Conservation (phyloP, 441 rosid genomes). For the Erysimum cheiri region DNA sequence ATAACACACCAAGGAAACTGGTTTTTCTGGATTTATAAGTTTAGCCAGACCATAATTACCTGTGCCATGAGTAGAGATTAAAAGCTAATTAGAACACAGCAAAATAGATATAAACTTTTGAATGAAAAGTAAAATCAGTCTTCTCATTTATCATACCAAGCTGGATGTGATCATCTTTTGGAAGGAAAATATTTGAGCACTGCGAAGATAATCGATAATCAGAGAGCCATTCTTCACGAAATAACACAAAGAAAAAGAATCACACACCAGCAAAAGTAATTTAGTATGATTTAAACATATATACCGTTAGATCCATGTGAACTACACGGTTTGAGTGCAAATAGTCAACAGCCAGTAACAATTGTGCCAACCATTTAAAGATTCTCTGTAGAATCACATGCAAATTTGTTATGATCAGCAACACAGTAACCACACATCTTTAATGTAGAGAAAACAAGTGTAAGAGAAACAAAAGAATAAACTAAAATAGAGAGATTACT, state of each 20-base stretch:
- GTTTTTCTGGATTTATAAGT: slow-evolving; percentile 81
- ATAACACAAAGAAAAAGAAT: background rate
- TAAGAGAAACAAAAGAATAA: slow-evolving; percentile 19
- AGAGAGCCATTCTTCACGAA: slow-evolving; percentile 23
- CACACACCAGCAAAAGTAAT: slow-evolving; percentile 4
- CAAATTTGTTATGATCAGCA: slow-evolving; percentile 10
- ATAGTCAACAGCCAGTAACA: slow-evolving; percentile 92
- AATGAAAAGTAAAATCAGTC: slow-evolving; percentile 29
- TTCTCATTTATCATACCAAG: slow-evolving; percentile 67
- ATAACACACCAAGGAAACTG: slow-evolving; percentile 74
- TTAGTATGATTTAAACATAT: background rate
- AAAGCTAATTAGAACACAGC: slow-evolving; percentile 38
- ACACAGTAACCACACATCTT: background rate
- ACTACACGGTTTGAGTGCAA: slow-evolving; percentile 91
- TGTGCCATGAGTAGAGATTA: slow-evolving; percentile 46
- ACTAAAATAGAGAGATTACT: slow-evolving; percentile 52
- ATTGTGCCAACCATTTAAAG: slow-evolving; percentile 93
- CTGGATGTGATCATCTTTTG: slow-evolving; percentile 76
- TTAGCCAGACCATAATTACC: slow-evolving; percentile 97
- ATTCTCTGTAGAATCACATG: slow-evolving; percentile 62
- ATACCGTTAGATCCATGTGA: slow-evolving; percentile 94
- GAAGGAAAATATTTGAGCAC: slow-evolving; percentile 96
- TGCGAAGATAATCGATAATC: slow-evolving; percentile 49
- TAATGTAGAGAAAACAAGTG: slow-evolving; percentile 8
- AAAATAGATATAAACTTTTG: slow-evolving; percentile 36